Conservation (phyloP, 2,329 filamentous ascomycete species). For the Salinomyces thailandicus region DNA sequence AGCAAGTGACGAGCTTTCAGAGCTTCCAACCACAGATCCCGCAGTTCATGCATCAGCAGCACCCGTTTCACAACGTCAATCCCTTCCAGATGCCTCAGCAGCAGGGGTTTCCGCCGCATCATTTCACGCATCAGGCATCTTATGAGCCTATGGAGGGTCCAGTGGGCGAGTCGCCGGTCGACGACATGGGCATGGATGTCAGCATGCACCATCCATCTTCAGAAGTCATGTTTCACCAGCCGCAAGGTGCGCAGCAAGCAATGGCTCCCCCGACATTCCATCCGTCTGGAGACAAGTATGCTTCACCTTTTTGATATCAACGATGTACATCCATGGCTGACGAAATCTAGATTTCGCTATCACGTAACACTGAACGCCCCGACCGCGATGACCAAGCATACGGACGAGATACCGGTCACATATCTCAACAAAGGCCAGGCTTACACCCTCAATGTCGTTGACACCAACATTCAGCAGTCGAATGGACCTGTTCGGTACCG, state of each 20-base stretch:
- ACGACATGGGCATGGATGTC: conserved; percentile 44
- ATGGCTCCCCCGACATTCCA: conserved; percentile 27
- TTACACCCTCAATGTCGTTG: conserved; percentile 75
- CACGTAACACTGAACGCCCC: conserved; percentile 84
- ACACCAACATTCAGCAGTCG: conserved; percentile 57
- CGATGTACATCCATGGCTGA: conserved; percentile 14
- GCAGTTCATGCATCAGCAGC: conserved; percentile 46
- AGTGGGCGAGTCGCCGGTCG: conserved; percentile 56
- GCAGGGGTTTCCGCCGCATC: conserved; percentile 60
- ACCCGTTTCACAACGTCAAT: conserved; percentile 53
- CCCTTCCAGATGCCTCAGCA: conserved; percentile 52
- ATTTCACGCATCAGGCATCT: conserved; percentile 69
- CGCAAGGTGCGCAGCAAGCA: conserved; percentile 41
- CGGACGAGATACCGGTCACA: conserved; percentile 88
- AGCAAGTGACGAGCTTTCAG: conserved; percentile 50
- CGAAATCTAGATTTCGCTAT: conserved; percentile 61
- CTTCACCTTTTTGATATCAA: conserved; percentile 5
- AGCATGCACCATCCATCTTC: conserved; percentile 52
- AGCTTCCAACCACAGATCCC: conserved; percentile 53
- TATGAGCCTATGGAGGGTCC: conserved; percentile 63
- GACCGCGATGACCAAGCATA: conserved; percentile 87
- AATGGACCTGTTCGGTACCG: conserved; percentile 60
- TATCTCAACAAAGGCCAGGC: conserved; percentile 97
- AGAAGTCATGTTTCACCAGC: conserved; percentile 48
- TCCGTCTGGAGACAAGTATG: conserved; percentile 39